Conservation (phyloP, 2,329 filamentous ascomycete genomes). For the Zymoseptoria pseudotritici region DNA sequence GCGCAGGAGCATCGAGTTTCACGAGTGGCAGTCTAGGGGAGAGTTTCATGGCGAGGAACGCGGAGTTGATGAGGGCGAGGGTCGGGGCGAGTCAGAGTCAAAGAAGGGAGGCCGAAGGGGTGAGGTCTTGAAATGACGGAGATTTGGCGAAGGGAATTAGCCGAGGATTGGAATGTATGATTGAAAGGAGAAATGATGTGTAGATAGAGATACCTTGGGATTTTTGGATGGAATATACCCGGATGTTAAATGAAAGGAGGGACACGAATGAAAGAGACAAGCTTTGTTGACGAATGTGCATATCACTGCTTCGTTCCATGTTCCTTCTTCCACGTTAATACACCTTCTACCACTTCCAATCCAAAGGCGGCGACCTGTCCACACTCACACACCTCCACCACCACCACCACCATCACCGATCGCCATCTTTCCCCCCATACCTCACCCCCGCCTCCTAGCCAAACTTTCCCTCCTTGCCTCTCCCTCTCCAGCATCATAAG, state of each 20-base stretch:
- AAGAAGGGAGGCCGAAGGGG: background rate
- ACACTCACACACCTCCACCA: background rate
- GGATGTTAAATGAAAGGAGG: too few species aligned
- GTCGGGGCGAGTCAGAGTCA: constrained; percentile 7
- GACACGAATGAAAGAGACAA: too few species aligned
- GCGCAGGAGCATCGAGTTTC: constrained; percentile 16
- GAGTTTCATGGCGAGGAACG: constrained; percentile 29
- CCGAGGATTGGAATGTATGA: background rate
- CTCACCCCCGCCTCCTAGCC: constrained; percentile 3
- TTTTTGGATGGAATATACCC: too few species aligned
- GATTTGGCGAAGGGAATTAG: background rate
- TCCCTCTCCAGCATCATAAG: constrained; percentile 20
- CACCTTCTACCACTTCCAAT: background rate
- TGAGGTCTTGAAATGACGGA: background rate
- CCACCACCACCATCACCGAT: background rate
- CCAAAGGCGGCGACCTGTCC: background rate
- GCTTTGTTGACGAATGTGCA: too few species aligned
- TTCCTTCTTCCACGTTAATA: background rate
- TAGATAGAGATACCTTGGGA: too few species aligned
- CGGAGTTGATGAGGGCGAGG: constrained; percentile 21
- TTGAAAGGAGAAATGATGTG: too few species aligned
- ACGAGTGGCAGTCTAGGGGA: constrained; percentile 28
- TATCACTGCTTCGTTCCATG: too few species aligned
- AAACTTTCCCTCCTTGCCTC: constrained; percentile 15
- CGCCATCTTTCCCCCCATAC: background rate